These are phyloP conservation scores for Podospora pseudoanserina DNA, from an alignment of 495 filamentous ascomycete genomes.

Conservation along the genomic window DNA sequence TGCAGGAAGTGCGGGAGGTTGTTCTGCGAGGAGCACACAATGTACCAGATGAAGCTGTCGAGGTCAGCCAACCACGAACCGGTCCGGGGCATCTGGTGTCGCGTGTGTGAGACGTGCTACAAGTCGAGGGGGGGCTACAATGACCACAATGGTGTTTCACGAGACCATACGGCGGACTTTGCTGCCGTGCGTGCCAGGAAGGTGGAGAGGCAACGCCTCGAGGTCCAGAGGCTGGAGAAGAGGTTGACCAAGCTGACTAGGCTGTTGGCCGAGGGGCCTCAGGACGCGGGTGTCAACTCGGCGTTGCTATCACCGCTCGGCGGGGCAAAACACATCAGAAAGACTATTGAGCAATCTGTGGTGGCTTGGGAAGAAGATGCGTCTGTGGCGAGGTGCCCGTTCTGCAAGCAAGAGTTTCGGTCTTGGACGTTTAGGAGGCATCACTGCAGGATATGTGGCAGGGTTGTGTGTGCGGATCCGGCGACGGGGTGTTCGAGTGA, in stretches of 20 bases:
- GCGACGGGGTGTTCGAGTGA: constrained; percentile 81
- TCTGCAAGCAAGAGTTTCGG: constrained; percentile 91
- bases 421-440: constrained; percentile 86
- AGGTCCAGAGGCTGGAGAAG: constrained; percentile 87
- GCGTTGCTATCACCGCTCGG: constrained; percentile 33
- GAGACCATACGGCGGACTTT: constrained; percentile 71
- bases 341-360: constrained; percentile 81
- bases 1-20: constrained; percentile 88
- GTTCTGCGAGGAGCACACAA: constrained; percentile 97
- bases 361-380: constrained; percentile 95
- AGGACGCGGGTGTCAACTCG: constrained; percentile 43
- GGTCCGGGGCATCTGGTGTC: constrained; percentile 85
- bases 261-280: constrained; percentile 66
- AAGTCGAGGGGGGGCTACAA: constrained; percentile 95
- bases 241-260: constrained; percentile 86
- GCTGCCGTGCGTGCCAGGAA: constrained; percentile 62
- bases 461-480: constrained; percentile 85
- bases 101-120: constrained; percentile 97
- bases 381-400: constrained; percentile 74
- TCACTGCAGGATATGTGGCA: constrained; percentile 90
- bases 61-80: constrained; percentile 88
- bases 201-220: constrained; percentile 79
- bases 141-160: constrained; percentile 68
- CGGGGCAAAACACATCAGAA: constrained; percentile 60
- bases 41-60: constrained; percentile 99